phyloP scores from a whole-genome alignment of 331 rosid genomes.

The Telfairia occidentalis region DNA sequence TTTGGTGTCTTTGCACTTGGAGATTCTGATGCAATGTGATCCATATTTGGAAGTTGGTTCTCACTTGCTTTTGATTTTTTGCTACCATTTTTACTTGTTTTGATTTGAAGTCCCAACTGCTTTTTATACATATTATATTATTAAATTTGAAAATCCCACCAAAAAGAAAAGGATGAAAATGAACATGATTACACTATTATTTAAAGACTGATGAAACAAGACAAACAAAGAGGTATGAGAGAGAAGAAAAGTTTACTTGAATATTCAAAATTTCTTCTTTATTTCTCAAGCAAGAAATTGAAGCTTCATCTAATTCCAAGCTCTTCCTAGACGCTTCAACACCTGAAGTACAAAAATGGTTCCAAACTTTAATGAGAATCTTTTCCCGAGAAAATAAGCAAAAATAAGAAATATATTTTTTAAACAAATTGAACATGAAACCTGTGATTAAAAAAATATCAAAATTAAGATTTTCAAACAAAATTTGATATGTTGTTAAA shows the following conservation, averaged over 20 bases:
- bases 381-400: neutral
- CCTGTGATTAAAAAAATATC: no score
- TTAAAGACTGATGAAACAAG: neutral
- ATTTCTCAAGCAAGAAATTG: constrained; percentile 26
- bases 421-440: no score
- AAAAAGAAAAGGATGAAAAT: neutral
- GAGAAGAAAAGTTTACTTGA: constrained; percentile 35
- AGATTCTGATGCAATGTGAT: constrained; percentile 23
- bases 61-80: constrained; percentile 10
- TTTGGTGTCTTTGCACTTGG: constrained; percentile 76
- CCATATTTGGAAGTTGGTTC: constrained; percentile 28
- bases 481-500: no score
- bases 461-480: no score
- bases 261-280: constrained; percentile 36
- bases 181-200: constrained; percentile 10
- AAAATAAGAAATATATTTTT: neutral
- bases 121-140: neutral
- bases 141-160: neutral
- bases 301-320: constrained; percentile 44
- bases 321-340: constrained; percentile 77
- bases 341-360: constrained; percentile 28
- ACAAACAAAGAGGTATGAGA: neutral
- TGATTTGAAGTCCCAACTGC: constrained; percentile 60
- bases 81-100: constrained; percentile 29
- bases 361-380: neutral